phyloP scores from a whole-genome alignment of 805 yeast species.

The Dipodascus geniculatus region DNA sequence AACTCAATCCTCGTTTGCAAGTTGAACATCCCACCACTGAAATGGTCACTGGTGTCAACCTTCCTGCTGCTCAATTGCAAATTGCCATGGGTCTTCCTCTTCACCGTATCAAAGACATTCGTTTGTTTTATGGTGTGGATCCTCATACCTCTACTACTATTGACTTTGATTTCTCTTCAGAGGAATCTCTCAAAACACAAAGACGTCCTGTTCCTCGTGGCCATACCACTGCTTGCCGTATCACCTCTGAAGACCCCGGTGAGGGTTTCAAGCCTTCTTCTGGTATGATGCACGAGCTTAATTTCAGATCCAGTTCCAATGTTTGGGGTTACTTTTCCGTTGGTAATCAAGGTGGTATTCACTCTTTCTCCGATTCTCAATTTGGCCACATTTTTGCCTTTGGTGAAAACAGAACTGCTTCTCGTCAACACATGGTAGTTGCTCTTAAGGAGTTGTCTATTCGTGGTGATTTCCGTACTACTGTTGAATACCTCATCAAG shows the following conservation, averaged over 20 bases:
- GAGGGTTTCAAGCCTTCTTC: conserved; percentile 99
- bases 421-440: conserved; percentile 98
- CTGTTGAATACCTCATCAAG: conserved; percentile 93
- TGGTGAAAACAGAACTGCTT: conserved; percentile 96
- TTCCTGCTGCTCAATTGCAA: conserved; percentile 97
- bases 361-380: conserved; percentile 96
- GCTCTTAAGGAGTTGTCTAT: conserved; percentile 93
- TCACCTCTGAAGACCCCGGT: conserved; percentile 98
- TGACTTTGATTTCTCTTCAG: conserved; percentile 77
- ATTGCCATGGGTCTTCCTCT: conserved; percentile 99
- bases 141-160: conserved; percentile 85
- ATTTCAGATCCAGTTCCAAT: conserved; percentile 91
- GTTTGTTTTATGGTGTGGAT: conserved; percentile 88
- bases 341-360: conserved; percentile 91
- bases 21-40: conserved; percentile 99
- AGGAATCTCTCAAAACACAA: conserved; percentile 63
- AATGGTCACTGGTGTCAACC: conserved; percentile 96
- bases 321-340: conserved; percentile 99
- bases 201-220: conserved; percentile 94
- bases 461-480: conserved; percentile 97
- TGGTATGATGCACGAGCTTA: conserved; percentile 91
- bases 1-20: conserved; percentile 95
- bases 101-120: conserved; percentile 86
- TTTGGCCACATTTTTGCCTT: conserved; percentile 98
- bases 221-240: conserved; percentile 98